Conservation (phyloP, 1,139 yeast species). For the Diutina catenulata region DNA sequence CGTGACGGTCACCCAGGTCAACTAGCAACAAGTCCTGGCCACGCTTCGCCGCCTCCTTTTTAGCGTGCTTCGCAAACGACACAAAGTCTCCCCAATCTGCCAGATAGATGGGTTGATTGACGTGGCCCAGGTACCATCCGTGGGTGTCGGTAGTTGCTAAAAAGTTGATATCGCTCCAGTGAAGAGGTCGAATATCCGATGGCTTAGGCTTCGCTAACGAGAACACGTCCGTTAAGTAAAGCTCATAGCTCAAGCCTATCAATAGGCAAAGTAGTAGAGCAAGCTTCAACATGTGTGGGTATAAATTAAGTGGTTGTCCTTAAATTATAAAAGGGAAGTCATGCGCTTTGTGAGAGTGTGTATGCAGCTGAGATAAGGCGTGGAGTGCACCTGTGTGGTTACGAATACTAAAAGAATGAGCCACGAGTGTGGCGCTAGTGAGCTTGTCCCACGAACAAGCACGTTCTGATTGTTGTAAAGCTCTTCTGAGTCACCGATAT, state of each 20-base stretch:
- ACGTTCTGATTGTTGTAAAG: too few relatives aligned
- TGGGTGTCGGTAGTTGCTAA: constrained; percentile 94
- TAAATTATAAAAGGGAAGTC: too few relatives aligned
- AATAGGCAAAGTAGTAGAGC: too few relatives aligned
- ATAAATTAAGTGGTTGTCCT: too few relatives aligned
- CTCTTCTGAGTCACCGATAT: too few relatives aligned
- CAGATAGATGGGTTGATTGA: constrained; percentile 59
- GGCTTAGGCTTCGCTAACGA: constrained; percentile 4
- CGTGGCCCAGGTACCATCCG: constrained; percentile 89
- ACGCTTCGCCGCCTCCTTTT: constrained; percentile 26
- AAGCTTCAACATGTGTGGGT: too few relatives aligned
- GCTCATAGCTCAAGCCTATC: not conserved
- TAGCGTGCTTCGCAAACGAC: constrained; percentile 49
- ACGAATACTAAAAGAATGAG: too few relatives aligned
- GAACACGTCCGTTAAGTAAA: not conserved
- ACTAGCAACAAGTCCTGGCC: constrained; percentile 58
- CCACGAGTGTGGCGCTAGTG: too few relatives aligned
- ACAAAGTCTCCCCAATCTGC: constrained; percentile 93
- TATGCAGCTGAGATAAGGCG: too few relatives aligned
- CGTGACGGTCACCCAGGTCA: constrained; percentile 91
- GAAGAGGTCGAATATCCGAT: not conserved
- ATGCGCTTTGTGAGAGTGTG: too few relatives aligned
- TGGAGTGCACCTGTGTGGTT: too few relatives aligned
- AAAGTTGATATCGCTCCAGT: constrained; percentile 45
- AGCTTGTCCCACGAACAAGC: too few relatives aligned